Percentiles rank a stretch among this genome's conserved stretches.
Conservation (phyloP, 78 protist species). For the Paratrimastix pyriformis region DNA sequence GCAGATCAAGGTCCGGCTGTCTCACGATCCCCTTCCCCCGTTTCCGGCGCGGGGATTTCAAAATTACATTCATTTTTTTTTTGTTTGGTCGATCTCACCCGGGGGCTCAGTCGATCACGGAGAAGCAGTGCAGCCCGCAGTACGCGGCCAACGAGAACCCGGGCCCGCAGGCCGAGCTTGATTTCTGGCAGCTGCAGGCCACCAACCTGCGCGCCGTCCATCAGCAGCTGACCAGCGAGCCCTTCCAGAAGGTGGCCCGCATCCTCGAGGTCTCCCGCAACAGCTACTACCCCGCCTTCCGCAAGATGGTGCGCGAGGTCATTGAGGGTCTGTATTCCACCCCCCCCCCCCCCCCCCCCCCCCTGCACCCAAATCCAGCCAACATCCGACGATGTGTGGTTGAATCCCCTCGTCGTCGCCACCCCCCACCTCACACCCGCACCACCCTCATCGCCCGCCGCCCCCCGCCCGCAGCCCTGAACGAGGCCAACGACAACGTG, state of each 20-base stretch:
- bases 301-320: slow-evolving; percentile 27
- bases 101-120: background rate
- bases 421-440: no score
- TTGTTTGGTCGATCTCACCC: background rate
- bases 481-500: background rate
- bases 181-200: slow-evolving; percentile 57
- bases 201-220: slow-evolving; percentile 24
- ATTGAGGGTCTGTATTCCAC: slow-evolving; percentile 19
- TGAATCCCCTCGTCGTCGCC: background rate
- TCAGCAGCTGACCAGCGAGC: slow-evolving; percentile 21
- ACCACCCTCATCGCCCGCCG: no score
- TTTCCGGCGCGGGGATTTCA: background rate
- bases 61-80: no score
- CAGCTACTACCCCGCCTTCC: slow-evolving; percentile 18
- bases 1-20: slow-evolving; percentile 50
- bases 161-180: slow-evolving; percentile 56
- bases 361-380: no score
- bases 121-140: background rate
- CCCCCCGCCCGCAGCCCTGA: background rate
- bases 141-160: slow-evolving; percentile 6
- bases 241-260: background rate
- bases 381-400: no score
- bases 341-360: no score
- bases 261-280: background rate
- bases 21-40: no score